phyloP scores from a whole-genome alignment of 2,329 filamentous ascomycete species.

The Herpomyces periplanetae region DNA sequence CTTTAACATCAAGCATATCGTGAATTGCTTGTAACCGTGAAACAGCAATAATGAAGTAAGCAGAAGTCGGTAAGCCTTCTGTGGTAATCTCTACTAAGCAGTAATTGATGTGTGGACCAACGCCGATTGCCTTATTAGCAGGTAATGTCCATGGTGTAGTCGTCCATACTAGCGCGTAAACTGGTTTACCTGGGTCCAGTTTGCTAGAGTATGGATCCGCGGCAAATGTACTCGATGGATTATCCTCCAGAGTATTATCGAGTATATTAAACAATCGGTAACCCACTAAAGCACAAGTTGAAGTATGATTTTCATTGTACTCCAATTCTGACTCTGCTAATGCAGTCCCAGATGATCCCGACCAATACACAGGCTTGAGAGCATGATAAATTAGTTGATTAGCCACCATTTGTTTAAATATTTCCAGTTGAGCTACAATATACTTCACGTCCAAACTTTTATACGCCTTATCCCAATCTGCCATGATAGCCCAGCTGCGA shows the following conservation, averaged over 20 bases:
- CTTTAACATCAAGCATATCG: neutral
- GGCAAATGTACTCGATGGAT: too few relatives aligned
- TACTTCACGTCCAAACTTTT: constrained; percentile 38
- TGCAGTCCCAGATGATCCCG: constrained; percentile 32
- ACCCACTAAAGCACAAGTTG: constrained; percentile 32
- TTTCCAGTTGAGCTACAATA: constrained; percentile 28
- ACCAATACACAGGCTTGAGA: constrained; percentile 60
- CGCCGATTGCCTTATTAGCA: constrained; percentile 56
- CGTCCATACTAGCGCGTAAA: constrained; percentile 82
- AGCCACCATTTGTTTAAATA: constrained; percentile 35
- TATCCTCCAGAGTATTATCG: constrained; percentile 9
- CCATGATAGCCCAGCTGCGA: constrained; percentile 33
- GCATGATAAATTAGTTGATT: constrained; percentile 31
- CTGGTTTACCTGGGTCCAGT: constrained; percentile 7
- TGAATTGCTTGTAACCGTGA: neutral
- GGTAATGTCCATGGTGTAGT: constrained; percentile 93
- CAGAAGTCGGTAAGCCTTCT: constrained; percentile 15
- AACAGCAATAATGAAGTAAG: neutral
- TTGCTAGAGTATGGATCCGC: constrained; percentile 7
- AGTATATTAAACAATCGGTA: constrained; percentile 21
- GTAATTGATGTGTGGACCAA: constrained; percentile 36
- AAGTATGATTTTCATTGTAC: constrained; percentile 33
- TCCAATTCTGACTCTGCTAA: constrained; percentile 53
- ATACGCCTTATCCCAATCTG: constrained; percentile 36
- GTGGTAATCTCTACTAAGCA: constrained; percentile 16